Conservation (phyloP, 805 yeast genomes). For the Myxozyma mucilagina region DNA sequence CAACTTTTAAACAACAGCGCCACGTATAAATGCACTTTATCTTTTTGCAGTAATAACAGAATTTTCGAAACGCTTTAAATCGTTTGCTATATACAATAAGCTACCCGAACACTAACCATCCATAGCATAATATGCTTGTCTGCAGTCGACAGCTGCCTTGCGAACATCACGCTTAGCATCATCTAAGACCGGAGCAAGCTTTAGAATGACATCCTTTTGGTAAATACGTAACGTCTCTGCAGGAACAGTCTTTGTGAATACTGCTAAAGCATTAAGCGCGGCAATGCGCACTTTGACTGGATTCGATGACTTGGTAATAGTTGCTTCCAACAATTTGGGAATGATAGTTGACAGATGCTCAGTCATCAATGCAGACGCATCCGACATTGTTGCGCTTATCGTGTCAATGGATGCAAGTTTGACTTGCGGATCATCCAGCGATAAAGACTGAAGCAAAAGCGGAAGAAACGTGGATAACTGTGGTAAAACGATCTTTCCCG, state of each 20-base stretch:
- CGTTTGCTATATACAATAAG: neutral
- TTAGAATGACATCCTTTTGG: constrained; percentile 50
- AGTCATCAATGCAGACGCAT: constrained; percentile 54
- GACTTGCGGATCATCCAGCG: constrained; percentile 48
- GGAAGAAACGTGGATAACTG: constrained; percentile 69
- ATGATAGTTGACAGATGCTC: constrained; percentile 59
- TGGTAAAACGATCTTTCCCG: constrained; percentile 61
- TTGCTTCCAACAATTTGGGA: constrained; percentile 50
- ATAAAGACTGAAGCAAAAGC: constrained; percentile 64
- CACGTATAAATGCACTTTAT: neutral
- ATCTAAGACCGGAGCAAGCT: constrained; percentile 57
- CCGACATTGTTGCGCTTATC: constrained; percentile 55
- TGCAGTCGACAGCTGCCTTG: constrained; percentile 71
- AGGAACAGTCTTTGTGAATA: constrained; percentile 45
- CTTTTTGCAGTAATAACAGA: neutral
- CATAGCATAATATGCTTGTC: constrained; percentile 66
- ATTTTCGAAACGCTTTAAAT: neutral
- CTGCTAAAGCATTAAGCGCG: constrained; percentile 59
- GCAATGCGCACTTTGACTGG: constrained; percentile 54
- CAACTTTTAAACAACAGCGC: constrained; percentile 3
- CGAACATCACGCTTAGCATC: constrained; percentile 76
- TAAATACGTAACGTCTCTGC: constrained; percentile 52
- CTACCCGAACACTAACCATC: neutral
- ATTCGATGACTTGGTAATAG: constrained; percentile 36
- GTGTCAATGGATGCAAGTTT: constrained; percentile 64